Evolutionary conservation across 768 basidiomycete genomes (phyloP).

Genomic region (Serendipita vermifera): DNA sequence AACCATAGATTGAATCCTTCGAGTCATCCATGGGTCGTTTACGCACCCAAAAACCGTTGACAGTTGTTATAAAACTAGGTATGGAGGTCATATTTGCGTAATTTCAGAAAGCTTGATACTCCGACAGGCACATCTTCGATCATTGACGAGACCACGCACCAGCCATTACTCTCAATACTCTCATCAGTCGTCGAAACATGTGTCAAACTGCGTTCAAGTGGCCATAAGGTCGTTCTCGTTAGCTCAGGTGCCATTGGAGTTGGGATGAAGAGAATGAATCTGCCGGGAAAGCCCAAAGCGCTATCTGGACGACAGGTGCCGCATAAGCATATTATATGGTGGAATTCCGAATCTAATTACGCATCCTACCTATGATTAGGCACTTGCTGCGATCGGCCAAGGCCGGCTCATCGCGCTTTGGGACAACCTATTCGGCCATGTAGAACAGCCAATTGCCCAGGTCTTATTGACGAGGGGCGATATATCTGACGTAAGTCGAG

Average conservation of each 20-base stretch:
- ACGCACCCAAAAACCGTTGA: constrained; percentile 21
- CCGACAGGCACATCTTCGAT: constrained; percentile 83
- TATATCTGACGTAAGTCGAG: constrained; percentile 73
- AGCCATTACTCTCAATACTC: constrained; percentile 80
- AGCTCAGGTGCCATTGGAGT: constrained; percentile 97
- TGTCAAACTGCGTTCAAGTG: constrained; percentile 55
- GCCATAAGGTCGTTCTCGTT: constrained; percentile 91
- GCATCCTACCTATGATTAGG: constrained; percentile 34
- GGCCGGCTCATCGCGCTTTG: constrained; percentile 90
- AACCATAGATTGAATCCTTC: too few species aligned
- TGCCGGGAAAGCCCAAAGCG: constrained; percentile 66
- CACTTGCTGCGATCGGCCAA: constrained; percentile 93
- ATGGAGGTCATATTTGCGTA: constrained; percentile 17
- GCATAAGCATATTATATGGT: constrained; percentile 9
- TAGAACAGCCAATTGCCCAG: constrained; percentile 93
- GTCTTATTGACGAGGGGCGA: constrained; percentile 88
- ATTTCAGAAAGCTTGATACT: constrained; percentile 2
- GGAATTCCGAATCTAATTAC: not conserved
- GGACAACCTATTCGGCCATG: constrained; percentile 90
- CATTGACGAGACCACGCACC: constrained; percentile 85
- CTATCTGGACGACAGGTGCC: constrained; percentile 83
- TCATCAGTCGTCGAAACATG: constrained; percentile 90
- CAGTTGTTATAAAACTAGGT: constrained; percentile 83
- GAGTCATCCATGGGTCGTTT: constrained; percentile 3
- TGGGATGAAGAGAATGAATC: constrained; percentile 81